phyloP scores from a whole-genome alignment of 2,329 filamentous ascomycete species.

The Coniochaeta sp. region DNA sequence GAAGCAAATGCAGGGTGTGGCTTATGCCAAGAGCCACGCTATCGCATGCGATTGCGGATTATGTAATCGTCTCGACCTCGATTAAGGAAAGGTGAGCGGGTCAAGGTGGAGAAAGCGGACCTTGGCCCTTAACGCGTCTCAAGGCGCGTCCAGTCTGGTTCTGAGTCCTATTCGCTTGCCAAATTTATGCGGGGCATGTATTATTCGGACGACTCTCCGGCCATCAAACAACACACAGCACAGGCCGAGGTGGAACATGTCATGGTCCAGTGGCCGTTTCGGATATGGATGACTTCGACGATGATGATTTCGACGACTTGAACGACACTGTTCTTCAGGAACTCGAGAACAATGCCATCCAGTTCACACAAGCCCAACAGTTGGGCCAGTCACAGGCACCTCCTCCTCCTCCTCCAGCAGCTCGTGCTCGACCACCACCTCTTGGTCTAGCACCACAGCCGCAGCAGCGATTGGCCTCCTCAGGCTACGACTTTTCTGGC shows the following conservation, averaged over 20 bases:
- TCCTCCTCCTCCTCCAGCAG: conserved; percentile 3
- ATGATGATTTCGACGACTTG: conserved; percentile 57
- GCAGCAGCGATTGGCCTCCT: conserved; percentile 11
- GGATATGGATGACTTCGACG: conserved; percentile 52
- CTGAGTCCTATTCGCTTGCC: neutral
- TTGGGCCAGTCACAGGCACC: conserved; percentile 17
- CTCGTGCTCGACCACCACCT: conserved; percentile 5
- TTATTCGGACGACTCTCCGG: neutral
- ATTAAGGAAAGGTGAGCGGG: no score
- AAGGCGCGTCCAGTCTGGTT: neutral
- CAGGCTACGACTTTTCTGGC: conserved; percentile 28
- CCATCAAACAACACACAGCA: no score
- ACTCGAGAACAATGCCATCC: conserved; percentile 57
- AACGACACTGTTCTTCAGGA: conserved; percentile 51
- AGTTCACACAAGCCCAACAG: conserved; percentile 46
- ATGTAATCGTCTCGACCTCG: neutral
- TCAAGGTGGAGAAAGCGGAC: neutral
- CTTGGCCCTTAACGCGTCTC: neutral
- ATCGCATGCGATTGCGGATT: neutral
- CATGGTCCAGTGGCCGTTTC: neutral
- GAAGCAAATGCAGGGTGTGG: neutral
- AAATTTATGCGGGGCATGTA: neutral
- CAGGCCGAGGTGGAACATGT: neutral
- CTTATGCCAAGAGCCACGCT: neutral
- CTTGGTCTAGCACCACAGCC: conserved; percentile 13